Conservation (phyloP, 2,329 filamentous ascomycete genomes). For the Penicillium capsulatum region DNA sequence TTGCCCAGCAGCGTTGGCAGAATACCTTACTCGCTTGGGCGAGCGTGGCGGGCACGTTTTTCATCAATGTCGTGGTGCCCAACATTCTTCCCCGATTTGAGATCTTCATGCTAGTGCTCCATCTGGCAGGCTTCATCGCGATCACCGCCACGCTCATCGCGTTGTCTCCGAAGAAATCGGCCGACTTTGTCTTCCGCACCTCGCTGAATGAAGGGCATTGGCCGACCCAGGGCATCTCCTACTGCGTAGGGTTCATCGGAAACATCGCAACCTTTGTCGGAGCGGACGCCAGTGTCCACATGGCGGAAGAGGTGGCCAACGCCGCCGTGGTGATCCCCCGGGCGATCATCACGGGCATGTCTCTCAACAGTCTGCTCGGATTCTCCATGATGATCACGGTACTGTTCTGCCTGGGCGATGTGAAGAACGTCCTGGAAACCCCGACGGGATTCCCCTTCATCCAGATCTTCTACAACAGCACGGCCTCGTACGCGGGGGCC, state of each 20-base stretch:
- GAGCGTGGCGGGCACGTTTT: conserved; percentile 35
- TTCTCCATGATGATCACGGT: conserved; percentile 36
- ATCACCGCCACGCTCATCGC: conserved; percentile 37
- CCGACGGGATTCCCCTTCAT: conserved; percentile 38
- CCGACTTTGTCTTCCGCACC: conserved; percentile 31
- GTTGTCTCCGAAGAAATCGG: conserved; percentile 27
- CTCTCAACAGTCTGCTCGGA: conserved; percentile 36
- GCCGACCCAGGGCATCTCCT: conserved; percentile 32
- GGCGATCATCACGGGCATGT: conserved; percentile 33
- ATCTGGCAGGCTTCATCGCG: conserved; percentile 47
- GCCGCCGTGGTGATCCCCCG: conserved; percentile 35
- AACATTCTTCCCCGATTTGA: conserved; percentile 42
- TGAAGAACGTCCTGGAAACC: conserved; percentile 29
- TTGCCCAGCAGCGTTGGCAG: conserved; percentile 36
- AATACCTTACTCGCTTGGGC: conserved; percentile 42
- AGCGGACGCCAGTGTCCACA: conserved; percentile 28
- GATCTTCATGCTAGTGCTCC: conserved; percentile 41
- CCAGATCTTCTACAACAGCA: conserved; percentile 45
- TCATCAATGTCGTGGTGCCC: conserved; percentile 44
- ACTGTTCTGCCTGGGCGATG: conserved; percentile 35
- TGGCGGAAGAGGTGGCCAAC: conserved; percentile 41
- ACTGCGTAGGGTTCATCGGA: conserved; percentile 34
- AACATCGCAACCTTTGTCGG: conserved; percentile 35
- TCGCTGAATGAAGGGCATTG: conserved; percentile 33
- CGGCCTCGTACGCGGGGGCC: conserved; percentile 35